A percentile compares a stretch with the other conserved stretches of the same genome.
phyloP scores from a whole-genome alignment of 352 stramenopile species.

The Globisporangium spiculum region DNA sequence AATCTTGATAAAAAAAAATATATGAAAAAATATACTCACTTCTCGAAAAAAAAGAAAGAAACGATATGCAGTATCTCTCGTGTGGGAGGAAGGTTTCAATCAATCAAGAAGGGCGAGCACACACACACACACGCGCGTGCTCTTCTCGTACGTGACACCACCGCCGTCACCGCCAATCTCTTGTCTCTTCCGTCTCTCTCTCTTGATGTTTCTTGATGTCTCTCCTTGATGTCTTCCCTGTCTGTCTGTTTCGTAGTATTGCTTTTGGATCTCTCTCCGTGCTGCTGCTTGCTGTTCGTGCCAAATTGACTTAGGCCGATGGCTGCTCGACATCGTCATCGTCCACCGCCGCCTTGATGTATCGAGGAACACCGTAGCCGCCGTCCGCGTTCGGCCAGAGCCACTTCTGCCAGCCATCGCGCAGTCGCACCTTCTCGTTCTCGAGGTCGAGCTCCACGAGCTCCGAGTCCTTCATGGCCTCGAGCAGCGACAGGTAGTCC shows the following conservation, averaged over 20 bases:
- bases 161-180: background rate
- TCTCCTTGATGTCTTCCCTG: background rate
- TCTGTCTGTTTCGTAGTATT: background rate
- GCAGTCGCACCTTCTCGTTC: slow-evolving; percentile 90
- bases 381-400: slow-evolving; percentile 88
- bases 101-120: background rate
- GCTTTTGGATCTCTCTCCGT: slow-evolving; percentile 10
- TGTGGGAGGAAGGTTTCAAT: background rate
- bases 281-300: background rate
- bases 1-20: slow-evolving; percentile 6
- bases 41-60: slow-evolving; percentile 8
- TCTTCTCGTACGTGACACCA: background rate
- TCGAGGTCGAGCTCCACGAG: slow-evolving; percentile 76
- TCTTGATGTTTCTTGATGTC: background rate
- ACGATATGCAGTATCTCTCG: slow-evolving; percentile 4
- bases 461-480: slow-evolving; percentile 63
- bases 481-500: slow-evolving; percentile 79
- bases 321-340: slow-evolving; percentile 31
- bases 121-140: background rate
- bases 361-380: slow-evolving; percentile 80
- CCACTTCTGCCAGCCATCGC: slow-evolving; percentile 85
- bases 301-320: slow-evolving; percentile 13
- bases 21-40: slow-evolving; percentile 6
- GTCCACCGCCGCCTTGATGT: slow-evolving; percentile 76
- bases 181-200: background rate